These are phyloP conservation scores for Populus ilicifolia DNA, from an alignment of 345 rosid species.

Conservation along the genomic window DNA sequence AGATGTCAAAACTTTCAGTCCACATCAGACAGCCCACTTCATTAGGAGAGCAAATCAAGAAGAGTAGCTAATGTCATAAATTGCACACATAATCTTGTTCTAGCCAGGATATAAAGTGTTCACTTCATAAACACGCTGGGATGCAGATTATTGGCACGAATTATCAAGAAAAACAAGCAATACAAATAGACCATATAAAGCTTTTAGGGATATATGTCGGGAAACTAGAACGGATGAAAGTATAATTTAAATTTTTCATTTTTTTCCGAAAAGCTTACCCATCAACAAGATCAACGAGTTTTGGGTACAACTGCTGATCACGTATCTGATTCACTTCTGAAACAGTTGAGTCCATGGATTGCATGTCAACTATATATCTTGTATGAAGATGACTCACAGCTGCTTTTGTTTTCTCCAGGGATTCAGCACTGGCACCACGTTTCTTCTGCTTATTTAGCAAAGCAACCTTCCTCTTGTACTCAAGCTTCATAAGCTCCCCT, in stretches of 20 bases:
- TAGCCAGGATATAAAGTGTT: too few relatives aligned
- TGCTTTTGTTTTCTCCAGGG: conserved; percentile 91
- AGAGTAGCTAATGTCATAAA: too few relatives aligned
- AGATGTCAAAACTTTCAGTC: not conserved
- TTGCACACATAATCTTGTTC: too few relatives aligned
- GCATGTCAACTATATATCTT: conserved; percentile 95
- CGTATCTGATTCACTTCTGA: conserved; percentile 85
- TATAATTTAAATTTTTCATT: not conserved
- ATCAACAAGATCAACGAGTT: conserved; percentile 64
- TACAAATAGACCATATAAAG: not conserved
- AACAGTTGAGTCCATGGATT: conserved; percentile 92
- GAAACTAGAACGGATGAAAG: not conserved
- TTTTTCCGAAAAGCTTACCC: conserved; percentile 47
- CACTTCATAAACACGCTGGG: too few relatives aligned
- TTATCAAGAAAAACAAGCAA: not conserved
- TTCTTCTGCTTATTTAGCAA: conserved; percentile 75
- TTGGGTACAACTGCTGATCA: conserved; percentile 81
- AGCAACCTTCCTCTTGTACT: conserved; percentile 76
- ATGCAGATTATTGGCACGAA: not conserved
- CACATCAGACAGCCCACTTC: not conserved
- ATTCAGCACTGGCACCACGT: conserved; percentile 64
- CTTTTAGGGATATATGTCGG: not conserved
- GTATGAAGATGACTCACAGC: conserved; percentile 91
- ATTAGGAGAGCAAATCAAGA: not conserved
- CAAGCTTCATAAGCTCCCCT: conserved; percentile 94